Evolutionary conservation across 495 filamentous ascomycete species (phyloP), one percentile per base, ranked within the genome.

Genomic region (Elasticomyces elasticus): DNA sequence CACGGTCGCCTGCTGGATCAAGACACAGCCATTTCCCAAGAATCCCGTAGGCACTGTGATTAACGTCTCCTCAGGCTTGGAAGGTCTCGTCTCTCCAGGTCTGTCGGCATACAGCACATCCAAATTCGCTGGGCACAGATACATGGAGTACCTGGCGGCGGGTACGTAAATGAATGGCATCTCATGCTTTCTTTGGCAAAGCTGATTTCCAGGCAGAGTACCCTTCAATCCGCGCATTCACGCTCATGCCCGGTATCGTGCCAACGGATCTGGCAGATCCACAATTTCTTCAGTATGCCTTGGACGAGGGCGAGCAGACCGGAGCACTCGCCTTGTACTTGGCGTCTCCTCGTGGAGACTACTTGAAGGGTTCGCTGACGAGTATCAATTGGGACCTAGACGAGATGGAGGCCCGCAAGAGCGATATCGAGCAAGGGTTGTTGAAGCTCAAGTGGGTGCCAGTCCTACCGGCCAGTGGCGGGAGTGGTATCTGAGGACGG

Each of bases 351-450:
- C 45, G 53, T 9, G 60, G 43, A 2, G 56, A 62, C 38, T 60
- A 55, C 25, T 49, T 62, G 46, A 62, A 56, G 12, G 60, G 60
- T 15, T 50, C 45, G 15, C 35, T 62, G 56, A 60, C 52, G n/a
- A 62, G 56, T 27, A 43, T 62, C 31, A 59, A 62, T 42, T 62
- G 56, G 50, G 56, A 62, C 23, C 17, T 55, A 13, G 33, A 46
- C 12, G 26, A 33, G 23, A 19, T 54, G 23, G 48, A 50, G 48
- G 48, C 48, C n/a, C 31, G 44, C 44, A 47, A 47, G 44, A 24
- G 7, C 24, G 22, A 47, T 41, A 1, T 52, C 50, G 50, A 1
- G 25, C 9, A 58, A 7, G 51, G 59, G 9, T 38, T 59, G 25
- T 42, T 58, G 41, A 62, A 51, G 55, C 37, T 56, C 22, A 58